Conservation (phyloP, 306 rosid genomes). For the Cicer judaicum region DNA sequence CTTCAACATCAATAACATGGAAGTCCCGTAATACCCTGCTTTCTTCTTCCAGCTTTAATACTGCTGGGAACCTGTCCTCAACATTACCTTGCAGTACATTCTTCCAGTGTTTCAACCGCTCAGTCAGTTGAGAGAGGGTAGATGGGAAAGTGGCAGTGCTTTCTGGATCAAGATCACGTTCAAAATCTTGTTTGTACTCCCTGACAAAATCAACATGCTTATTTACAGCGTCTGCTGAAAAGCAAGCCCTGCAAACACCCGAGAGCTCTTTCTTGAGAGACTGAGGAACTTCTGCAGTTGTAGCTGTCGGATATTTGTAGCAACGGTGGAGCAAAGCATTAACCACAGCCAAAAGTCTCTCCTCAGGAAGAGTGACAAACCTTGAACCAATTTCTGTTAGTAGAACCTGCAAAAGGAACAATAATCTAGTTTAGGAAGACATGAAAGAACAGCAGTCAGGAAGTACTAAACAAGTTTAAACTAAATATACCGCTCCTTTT, state of each 20-base stretch:
- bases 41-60: constrained; percentile 95
- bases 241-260: constrained; percentile 99
- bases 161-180: constrained; percentile 99
- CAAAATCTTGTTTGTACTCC: constrained; percentile 97
- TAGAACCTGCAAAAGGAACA: constrained; percentile 65
- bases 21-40: constrained; percentile 96
- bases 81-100: constrained; percentile 97
- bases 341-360: constrained; percentile 98
- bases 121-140: constrained; percentile 93
- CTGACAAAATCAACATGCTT: constrained; percentile 98
- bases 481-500: constrained; percentile 11
- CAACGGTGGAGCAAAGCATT: constrained; percentile 99
- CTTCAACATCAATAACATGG: constrained; percentile 99
- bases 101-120: constrained; percentile 95
- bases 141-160: constrained; percentile 88
- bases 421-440: constrained; percentile 22
- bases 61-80: constrained; percentile 98
- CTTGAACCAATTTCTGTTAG: constrained; percentile 98
- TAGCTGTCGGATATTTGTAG: constrained; percentile 98
- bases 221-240: constrained; percentile 95
- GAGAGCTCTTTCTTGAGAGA: constrained; percentile 99
- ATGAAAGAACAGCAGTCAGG: neutral
- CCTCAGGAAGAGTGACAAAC: constrained; percentile 98
- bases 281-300: constrained; percentile 99
- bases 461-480: constrained; percentile 24